Base-by-base conservation (phyloP, 164 flowering plant genomes). In the Macadamia integrifolia region DNA sequence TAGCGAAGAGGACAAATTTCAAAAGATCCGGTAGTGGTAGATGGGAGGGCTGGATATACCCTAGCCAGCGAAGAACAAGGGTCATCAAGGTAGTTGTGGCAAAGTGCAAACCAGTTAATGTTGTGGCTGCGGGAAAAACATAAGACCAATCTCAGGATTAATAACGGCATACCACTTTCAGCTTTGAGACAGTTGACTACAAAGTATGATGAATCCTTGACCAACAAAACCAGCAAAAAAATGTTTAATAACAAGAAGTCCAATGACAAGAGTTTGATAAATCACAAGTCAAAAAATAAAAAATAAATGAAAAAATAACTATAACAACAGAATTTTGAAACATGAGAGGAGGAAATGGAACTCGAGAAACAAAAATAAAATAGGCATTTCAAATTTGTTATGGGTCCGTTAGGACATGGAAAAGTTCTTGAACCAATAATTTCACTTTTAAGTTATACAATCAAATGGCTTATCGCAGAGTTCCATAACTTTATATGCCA, bases 21-120 rank as follows among this genome's bases (percentile, higher is more conserved):
- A 92, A 66, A 74, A 90, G 86, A 46, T 92, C 98, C 43, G 83
- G 62, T 12, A 83, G 3, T 4, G 98, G 98, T 23, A 92, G 78
- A 62, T 87, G 88, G 18, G 94, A 82, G 50, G 87, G 44, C 69
- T 91, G 94, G 68, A 90, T 87, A 74, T 86, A 90, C 14, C 98
- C 98, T 64, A 87, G 73, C 88, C 90, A 82, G 72, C 83, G 78
- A 49, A 88, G 87, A 64, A 85, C 73, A 69, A 62, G 13, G 57
- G 96, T 89, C 88, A 90, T 80, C 71, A 84, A 71, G 60, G 95
- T 89, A 57, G 98, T 92, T 14, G 90, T 87, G 46, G 82, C 89
- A 76, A 90, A 92, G 83, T 92, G 98, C 76, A 92, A 71, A 58
- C 98, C 98, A 30, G 96, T 92, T 74, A 92, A 84, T 8, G 96